Percentiles rank a stretch among this genome's conserved stretches.
Evolutionary conservation across 805 yeast species (phyloP).

Genomic region (Saturnispora galanensis): DNA sequence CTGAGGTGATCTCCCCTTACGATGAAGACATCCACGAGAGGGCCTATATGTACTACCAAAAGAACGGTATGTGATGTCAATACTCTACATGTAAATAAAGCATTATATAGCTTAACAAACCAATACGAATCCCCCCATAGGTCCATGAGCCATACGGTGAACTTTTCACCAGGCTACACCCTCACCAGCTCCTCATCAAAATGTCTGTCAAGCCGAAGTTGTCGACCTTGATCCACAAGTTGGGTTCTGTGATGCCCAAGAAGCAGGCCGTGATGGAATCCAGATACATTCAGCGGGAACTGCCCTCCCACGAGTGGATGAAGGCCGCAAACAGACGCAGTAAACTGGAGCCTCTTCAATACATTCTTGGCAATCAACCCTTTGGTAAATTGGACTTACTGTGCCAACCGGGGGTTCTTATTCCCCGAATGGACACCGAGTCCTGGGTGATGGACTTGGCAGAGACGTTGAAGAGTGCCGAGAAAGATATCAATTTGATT

Average conservation of each 20-base stretch:
- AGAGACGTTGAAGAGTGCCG: slow-evolving; percentile 6
- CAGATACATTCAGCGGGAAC: slow-evolving; percentile 52
- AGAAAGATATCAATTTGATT: slow-evolving; percentile 18
- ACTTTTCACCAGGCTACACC: no score
- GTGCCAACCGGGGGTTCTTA: slow-evolving; percentile 60
- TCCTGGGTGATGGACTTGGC: slow-evolving; percentile 61
- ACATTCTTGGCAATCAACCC: slow-evolving; percentile 78
- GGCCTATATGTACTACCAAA: slow-evolving; percentile 87
- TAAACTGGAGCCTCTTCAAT: slow-evolving; percentile 63
- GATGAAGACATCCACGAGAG: slow-evolving; percentile 75
- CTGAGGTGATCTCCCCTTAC: slow-evolving; percentile 91
- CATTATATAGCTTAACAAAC: slow-evolving; percentile 1
- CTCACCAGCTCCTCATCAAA: no score
- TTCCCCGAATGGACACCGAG: slow-evolving; percentile 94
- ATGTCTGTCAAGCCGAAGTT: not conserved
- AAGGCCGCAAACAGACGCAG: slow-evolving; percentile 47
- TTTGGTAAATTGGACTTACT: slow-evolving; percentile 58
- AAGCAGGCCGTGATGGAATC: slow-evolving; percentile 46
- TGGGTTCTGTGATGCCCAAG: slow-evolving; percentile 12
- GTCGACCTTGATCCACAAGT: slow-evolving; percentile 3
- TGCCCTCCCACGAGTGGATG: slow-evolving; percentile 37
- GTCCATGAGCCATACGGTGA: no score
- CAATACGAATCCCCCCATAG: not conserved
- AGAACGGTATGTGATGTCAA: slow-evolving; percentile 41
- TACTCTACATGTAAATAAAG: slow-evolving; percentile 1